These are phyloP conservation scores for Nyssa sinensis DNA, from an alignment of 148 eudicot species.

Conservation along the genomic window DNA sequence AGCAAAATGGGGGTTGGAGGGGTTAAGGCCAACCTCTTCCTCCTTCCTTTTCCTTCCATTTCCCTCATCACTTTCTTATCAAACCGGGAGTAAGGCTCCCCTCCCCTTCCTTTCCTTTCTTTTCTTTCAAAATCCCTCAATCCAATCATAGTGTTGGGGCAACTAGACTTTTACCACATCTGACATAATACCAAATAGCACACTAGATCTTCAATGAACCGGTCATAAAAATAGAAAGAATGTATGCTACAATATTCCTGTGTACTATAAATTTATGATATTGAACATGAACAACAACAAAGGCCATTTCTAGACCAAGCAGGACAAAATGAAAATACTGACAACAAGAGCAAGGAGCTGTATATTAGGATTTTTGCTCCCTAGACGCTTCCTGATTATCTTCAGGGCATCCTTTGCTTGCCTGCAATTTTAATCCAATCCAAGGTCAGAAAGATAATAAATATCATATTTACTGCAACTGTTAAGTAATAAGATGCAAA, in stretches of 20 bases:
- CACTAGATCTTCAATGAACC: background rate
- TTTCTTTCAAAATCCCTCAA: too few relatives aligned
- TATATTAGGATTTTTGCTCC: constrained; percentile 66
- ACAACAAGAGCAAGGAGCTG: constrained; percentile 84
- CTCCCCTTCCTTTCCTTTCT: too few relatives aligned
- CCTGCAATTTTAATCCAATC: constrained; percentile 45
- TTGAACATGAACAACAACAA: background rate
- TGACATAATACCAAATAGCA: background rate
- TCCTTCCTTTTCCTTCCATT: too few relatives aligned
- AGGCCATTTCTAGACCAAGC: background rate
- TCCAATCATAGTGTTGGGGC: too few relatives aligned
- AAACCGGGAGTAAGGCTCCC: too few relatives aligned
- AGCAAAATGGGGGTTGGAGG: too few relatives aligned
- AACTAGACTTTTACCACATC: background rate
- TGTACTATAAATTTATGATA: background rate
- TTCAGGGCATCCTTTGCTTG: constrained; percentile 87
- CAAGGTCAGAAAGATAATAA: background rate
- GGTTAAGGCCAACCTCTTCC: too few relatives aligned
- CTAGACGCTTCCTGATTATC: constrained; percentile 80
- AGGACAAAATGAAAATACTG: constrained; percentile 29
- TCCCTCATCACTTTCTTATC: too few relatives aligned
- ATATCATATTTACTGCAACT: background rate
- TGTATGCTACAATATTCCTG: background rate
- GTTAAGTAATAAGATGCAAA: background rate
- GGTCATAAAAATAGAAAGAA: background rate